Evolutionary conservation across 192 early-diverging fungal genomes (phyloP).

Genomic region (Lunasporangiospora selenospora): DNA sequence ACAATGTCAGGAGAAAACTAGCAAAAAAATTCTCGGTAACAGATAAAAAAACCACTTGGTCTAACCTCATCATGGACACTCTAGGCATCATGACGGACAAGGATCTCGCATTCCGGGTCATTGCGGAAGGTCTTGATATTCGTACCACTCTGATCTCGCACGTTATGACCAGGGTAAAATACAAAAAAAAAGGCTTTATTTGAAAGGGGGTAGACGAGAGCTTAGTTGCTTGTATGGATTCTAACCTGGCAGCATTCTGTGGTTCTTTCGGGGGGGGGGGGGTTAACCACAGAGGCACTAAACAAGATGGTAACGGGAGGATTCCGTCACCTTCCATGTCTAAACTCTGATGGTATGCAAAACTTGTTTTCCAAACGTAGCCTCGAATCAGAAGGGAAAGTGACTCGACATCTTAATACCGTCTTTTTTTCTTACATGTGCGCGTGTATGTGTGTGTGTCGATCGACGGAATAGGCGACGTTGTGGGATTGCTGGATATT

Average conservation of each 20-base stretch:
- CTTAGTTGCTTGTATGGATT: too few species aligned
- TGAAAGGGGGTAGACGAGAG: too few species aligned
- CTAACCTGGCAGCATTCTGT: too few species aligned
- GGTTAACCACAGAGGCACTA: slow-evolving; percentile 69
- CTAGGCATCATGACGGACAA: slow-evolving; percentile 89
- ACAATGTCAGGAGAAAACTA: too few species aligned
- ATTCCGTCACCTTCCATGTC: slow-evolving; percentile 73
- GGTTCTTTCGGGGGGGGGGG: too few species aligned
- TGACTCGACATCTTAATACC: background rate
- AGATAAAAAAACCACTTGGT: slow-evolving; percentile 67
- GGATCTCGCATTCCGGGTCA: slow-evolving; percentile 87
- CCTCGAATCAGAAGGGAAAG: background rate
- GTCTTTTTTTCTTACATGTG: background rate
- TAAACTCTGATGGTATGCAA: slow-evolving; percentile 22
- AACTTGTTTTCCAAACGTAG: background rate
- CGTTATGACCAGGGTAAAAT: slow-evolving; percentile 78
- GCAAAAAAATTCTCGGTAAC: too few species aligned
- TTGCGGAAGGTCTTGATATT: slow-evolving; percentile 73
- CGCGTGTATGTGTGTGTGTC: slow-evolving; percentile 66
- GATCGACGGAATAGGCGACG: slow-evolving; percentile 82
- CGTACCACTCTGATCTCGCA: slow-evolving; percentile 67
- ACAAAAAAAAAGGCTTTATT: too few species aligned
- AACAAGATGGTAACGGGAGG: slow-evolving; percentile 81
- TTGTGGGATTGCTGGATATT: slow-evolving; percentile 80
- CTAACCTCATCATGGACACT: slow-evolving; percentile 70